Base-by-base conservation (phyloP, 1,284 basidiomycete genomes). In the Ganoderma sinense region DNA sequence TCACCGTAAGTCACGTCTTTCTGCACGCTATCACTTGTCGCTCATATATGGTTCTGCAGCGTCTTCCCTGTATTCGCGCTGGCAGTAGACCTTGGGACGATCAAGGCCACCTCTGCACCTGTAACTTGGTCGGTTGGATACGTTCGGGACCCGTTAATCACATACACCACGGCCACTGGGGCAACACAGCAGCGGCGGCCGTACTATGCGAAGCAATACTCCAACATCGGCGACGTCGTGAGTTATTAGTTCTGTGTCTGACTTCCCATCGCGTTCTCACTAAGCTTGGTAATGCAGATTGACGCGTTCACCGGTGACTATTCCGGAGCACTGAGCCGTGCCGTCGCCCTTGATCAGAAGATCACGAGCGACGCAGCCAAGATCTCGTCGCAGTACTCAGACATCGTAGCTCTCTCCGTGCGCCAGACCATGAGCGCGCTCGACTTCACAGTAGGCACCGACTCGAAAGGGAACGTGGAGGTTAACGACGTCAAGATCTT, bases 401-500 rank as follows among this genome's bases (percentile, higher is more conserved):
- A 84, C 60, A 74, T 87, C 10, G 78, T 86, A 7, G 77, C 83
- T 1, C 76, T 87, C 1, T 78, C 81, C 0, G 78, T 82, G 0
- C 79, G 85, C 8, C 85, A 87, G 75, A 79, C 82, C 10, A 80
- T 85, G 63, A 82, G 78, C 10, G 77, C 78, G 2, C 73, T 83
- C 1, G 84, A 86, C 65, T 76, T 83, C 65, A 84, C 83, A 0
- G 69, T 82, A 18, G 71, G 74, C 11, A 76, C 74, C 18, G 74
- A 75, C 39, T 45, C 75, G 2, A 73, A 80, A 67, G 84, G 84
- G 3, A 76, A 76, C 1, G 78, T 70, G 58, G 81, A 84, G 64
- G 66, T 74, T 0, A 80, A 79, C 0, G 85, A 87, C 71, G 78
- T 86, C 10, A 82, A 82, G 77, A 80, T 82, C 36, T 88, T 87